Evolutionary conservation across 163 green algal species (phyloP), one percentile per base, ranked within the genome.

Genomic region (Scenedesmus sp.): DNA sequence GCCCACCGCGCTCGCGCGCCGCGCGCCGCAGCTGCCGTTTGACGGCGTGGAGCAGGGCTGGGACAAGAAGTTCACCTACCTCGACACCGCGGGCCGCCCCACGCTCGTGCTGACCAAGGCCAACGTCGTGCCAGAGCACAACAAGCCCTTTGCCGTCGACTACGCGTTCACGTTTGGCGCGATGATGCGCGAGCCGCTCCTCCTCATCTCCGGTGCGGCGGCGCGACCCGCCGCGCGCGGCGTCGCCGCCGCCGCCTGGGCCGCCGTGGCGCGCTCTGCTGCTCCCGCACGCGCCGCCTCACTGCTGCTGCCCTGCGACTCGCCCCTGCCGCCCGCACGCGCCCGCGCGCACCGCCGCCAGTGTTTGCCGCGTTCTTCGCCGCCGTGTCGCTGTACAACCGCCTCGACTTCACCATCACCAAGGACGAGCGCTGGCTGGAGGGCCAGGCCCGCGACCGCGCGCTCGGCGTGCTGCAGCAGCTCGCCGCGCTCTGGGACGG

Each of bases 81-180:
- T 98, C 58, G 93, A 97, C 86, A 91, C 90, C 2, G 84, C 66
- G 39, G 47, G 81, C 20, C 87, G 93, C 5, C 91, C 92, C 5
- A 94, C 98, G 58, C 56, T 97, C 60, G 91, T 95, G 54, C 84
- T 97, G 34, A 75, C 77, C n/a, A 89, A 87, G 77, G 22, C 6
- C 22, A 92, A 95, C 72, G 24, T 94, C 13, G 90, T 93, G 22
- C 83, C 86, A 2, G 90, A 94, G 28, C 88, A 93, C 50, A 73
- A 83, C 62, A 81, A 85, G 72, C 47, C 57, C 14, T 89, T 97
- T 70, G 84, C 74, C 26, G 88, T 96, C 10, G 74, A 80, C 26
- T 97, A 97, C 85, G 78, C 48, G 29, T 95, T 94, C 70, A 54
- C 58, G 0, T 22, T 62, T 7, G 28, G 86, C 9, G 60, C 73